Base-by-base conservation (phyloP, 805 yeast species). In the Metschnikowia lochheadii region DNA sequence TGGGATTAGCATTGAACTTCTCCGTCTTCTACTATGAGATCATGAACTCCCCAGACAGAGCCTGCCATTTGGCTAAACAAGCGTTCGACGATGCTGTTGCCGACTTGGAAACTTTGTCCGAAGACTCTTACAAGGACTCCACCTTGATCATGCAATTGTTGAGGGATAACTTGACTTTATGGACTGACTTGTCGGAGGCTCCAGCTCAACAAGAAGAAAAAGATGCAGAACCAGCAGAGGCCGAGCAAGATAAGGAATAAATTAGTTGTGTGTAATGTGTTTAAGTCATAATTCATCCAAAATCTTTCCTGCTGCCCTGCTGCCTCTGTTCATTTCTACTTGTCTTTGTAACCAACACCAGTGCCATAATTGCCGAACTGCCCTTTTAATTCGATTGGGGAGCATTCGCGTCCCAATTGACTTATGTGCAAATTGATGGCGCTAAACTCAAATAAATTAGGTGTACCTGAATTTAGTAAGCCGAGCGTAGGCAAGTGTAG, bases 51-150 rank as follows among this genome's bases (percentile, higher is more conserved):
- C 98, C 99, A 64, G 97, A 92, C 72, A 89, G 96, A 75, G 99
- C 99, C 63, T 92, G 99, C 75, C 96, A 91, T 72, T 83, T 92
- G 72, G 99, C 99, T 66, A 94, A 92, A 76, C 97, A 92, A 78
- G 98, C 99, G 37, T 92, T 94, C 63, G 99, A 92, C 74, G 98
- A 92, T 69, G 99, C 99, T 58, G 95, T 92, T 70, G 97, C 99
- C 58, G 98, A 94, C 78, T 83, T 92, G 71, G 99, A 92, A 77
- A 89, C 97, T 60, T 81, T 92, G 69, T 88, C 96, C 42, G 99
- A 92, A 78, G 99, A 92, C 78, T 87, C 96, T 61, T 92, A 94
- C 84, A 94, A 92, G 76, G 99, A 92, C 75, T 90, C 97, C 57
- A 94, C 98, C 62, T 84, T 94, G 72, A 94, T 94, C 70, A 94